Base-by-base conservation (phyloP, 495 filamentous ascomycete genomes). In the Daldinia childiae region DNA sequence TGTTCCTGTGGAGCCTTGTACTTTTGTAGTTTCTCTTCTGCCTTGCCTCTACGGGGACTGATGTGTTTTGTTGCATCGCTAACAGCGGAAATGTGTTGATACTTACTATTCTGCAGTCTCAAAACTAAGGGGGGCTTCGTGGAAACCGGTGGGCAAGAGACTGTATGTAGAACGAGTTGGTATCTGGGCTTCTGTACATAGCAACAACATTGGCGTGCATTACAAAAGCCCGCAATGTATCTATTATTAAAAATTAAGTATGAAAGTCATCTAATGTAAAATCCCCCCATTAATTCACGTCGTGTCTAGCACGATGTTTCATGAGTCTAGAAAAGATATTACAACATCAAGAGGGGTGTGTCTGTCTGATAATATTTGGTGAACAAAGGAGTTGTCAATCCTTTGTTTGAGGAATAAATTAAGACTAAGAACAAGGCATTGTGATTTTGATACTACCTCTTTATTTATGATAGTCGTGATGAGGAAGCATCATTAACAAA, bases 101-200 rank as follows among this genome's bases (percentile, higher is more conserved):
- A 52, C 64, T 64, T 66, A 38, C 15, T 62, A 55, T 59, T 59
- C 62, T 45, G 26, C 38, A 39, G 64, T 64, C 65, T 62, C 15
- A 17, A 61, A 62, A 65, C 48, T 61, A 39, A 45, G 50, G 56
- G 70, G 61, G 17, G 26, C n/a, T 57, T 57, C 27, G 36, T 32
- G 55, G 55, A 59, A 17, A 60, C 55, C 17, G 56, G 58, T 57
- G 64, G 59, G 43, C 43, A 50, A 64, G 61, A 73, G 64, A 73
- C 58, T 73, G 61, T 58, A 51, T 55, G 66, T 68, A 68, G 38
- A 57, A 68, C 3, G 50, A 68, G 60, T 19, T 57, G 41, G 64
- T 68, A 63, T 62, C 32, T 62, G 51, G 62, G 56, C 36, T 58
- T 57, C 39, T 72, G 70, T 68, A 73, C 61, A 68, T 68, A 73